These are phyloP conservation scores for Ogataea trehalophila DNA, from an alignment of 805 yeast species.

Conservation along the genomic window DNA sequence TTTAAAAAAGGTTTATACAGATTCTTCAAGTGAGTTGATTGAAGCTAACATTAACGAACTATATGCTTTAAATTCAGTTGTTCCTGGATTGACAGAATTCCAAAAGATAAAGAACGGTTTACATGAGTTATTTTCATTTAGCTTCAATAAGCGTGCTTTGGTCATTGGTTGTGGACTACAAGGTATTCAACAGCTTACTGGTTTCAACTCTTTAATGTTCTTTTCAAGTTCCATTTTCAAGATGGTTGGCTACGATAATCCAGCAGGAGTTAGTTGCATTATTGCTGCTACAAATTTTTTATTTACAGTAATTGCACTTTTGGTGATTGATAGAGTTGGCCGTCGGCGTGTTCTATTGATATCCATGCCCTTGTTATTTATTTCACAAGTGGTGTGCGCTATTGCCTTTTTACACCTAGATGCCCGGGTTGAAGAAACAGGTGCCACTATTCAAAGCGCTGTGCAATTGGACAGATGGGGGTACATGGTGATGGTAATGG, in stretches of 20 bases:
- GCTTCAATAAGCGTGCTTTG: constrained; percentile 84
- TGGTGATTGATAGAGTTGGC: constrained; percentile 82
- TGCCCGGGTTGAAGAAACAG: not conserved
- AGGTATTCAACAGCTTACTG: constrained; percentile 95
- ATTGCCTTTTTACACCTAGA: constrained; percentile 67
- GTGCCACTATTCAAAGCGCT: not conserved
- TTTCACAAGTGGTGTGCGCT: constrained; percentile 73
- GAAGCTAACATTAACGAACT: constrained; percentile 67
- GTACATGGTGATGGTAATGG: constrained; percentile 72
- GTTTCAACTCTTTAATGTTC: constrained; percentile 95
- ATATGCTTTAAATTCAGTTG: constrained; percentile 38
- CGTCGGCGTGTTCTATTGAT: constrained; percentile 74
- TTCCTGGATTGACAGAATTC: constrained; percentile 44
- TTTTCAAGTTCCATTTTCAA: constrained; percentile 90
- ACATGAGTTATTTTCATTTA: constrained; percentile 57
- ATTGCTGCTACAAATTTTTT: constrained; percentile 93
- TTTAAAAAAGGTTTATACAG: constrained; percentile 54
- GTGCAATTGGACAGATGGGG: constrained; percentile 78
- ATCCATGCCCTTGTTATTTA: constrained; percentile 84
- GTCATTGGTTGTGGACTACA: constrained; percentile 89
- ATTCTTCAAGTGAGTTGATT: constrained; percentile 60
- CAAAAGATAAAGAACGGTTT: constrained; percentile 55
- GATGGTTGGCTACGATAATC: constrained; percentile 79
- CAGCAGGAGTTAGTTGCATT: constrained; percentile 93
- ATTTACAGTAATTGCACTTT: constrained; percentile 80